Conservation (phyloP, 2,329 filamentous ascomycete species). For the Cadophora gregata region DNA sequence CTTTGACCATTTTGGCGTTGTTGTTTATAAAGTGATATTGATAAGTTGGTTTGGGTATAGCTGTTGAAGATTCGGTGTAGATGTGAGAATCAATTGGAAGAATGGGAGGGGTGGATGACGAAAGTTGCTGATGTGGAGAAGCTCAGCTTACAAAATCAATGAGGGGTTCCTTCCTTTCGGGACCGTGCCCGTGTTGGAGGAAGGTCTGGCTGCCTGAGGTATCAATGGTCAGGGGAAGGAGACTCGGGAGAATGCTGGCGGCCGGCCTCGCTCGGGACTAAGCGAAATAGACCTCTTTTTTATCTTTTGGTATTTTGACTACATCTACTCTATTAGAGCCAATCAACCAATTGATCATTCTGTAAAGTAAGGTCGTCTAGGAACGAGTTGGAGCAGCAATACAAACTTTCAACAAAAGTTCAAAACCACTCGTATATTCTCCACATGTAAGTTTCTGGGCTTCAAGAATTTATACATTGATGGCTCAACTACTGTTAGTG, state of each 20-base stretch:
- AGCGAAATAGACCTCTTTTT: too few relatives aligned
- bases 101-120: constrained; percentile 11
- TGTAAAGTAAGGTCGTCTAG: too few relatives aligned
- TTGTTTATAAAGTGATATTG: constrained; percentile 40
- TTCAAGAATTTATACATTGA: neutral
- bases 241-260: too few relatives aligned
- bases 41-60: constrained; percentile 12
- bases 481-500: neutral
- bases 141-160: constrained; percentile 18
- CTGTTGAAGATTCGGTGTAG: neutral
- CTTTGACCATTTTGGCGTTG: constrained; percentile 94
- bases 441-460: neutral
- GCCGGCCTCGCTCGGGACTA: too few relatives aligned
- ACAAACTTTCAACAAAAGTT: neutral
- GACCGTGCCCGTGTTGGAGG: too few relatives aligned
- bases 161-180: neutral
- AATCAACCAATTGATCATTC: neutral
- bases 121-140: constrained; percentile 18
- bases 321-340: neutral
- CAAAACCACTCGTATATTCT: neutral
- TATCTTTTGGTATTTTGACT: neutral
- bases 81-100: neutral
- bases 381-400: neutral
- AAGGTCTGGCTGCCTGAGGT: too few relatives aligned
- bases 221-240: too few relatives aligned